Base-by-base conservation (phyloP, 257 asterid genomes). In the Solanum rostratum region DNA sequence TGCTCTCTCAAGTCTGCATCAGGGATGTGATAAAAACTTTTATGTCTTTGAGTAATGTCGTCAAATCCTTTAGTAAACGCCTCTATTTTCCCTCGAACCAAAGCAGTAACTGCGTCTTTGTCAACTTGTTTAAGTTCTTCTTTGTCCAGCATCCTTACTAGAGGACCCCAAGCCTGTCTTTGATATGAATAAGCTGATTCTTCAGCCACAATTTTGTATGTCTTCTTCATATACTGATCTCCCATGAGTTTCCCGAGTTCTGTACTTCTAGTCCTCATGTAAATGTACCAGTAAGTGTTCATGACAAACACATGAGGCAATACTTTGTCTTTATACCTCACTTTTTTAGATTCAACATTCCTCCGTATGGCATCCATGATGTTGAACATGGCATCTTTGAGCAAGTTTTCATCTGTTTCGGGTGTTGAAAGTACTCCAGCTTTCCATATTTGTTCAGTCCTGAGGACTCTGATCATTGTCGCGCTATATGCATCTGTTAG, bases 1-100 rank as follows among this genome's bases (percentile, higher is more conserved):
- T 95, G 98, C 18, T 92, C 95, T 82, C 97, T 92, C 90, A 95
- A 92, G 80, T 90, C 97, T 3, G 91, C 90, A 88, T 95, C 98
- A 50, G 94, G 91, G 80, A 95, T 95, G 80, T 85, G 88, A 79
- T 92, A 92, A 45, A 62, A 86, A 37, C 60, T 90, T 54, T 74
- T 90, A 71, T 93, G 96, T 87, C 82, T 91, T 69, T 81, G 66
- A 29, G 89, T 83, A 57, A 88, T 93, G 18, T 95, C 97, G 22
- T 95, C 94, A 68, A 95, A 87, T 29, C 87, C 92, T 37, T 50
- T 86, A 87, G 81, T 84, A 62, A 93, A 93, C 5, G 90, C 92
- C 29, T 95, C 97, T 90, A 93, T 84, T 78, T 84, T 92, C n/a
- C 87, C 90, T 83, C 92, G 85, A 52, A 86, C 86, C 9, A 85